Evolutionary conservation across 1,139 yeast species (phyloP), one percentile per base, ranked within the genome.

Genomic region (Yamadazyma diddensiae): DNA sequence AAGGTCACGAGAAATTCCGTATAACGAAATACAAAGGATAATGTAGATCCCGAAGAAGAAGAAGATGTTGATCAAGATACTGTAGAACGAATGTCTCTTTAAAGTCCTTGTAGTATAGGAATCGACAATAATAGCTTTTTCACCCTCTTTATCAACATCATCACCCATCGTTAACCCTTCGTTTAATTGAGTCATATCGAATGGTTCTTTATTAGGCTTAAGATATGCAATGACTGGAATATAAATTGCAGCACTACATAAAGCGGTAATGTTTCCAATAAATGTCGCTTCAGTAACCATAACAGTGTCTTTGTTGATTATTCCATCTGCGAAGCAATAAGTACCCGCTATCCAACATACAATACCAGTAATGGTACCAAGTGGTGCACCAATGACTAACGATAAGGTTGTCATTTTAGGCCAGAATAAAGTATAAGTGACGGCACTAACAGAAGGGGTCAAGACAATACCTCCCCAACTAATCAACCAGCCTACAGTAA

Each of bases 341-440:
- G 49, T 37, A 3, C 42, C 29, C 4, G 66, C 73, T 19, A 73
- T 52, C 81, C 81, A 75, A 25, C 73, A 57, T 6, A 55, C 62
- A 26, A 74, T 42, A 17, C 76, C 77, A 15, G 65, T 52, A 1
- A 53, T 41, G 2, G 78, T 65, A 1, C 77, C 76, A 22, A 71
- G 43, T 5, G 75, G 65, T 3, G 77, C 72, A 3, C 78, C 68
- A 19, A 67, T 48, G 11, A 61, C 37, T 9, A 70, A 66, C 3
- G 73, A 64, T 32, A 49, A 50, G 33, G 50, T 55, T 3, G 74
- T 64, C 35, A 73, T 66, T 23, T 74, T 77, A 28, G 69, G 66
- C 49, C 81, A 77, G 35, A 74, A 74, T 21, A 50, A 52, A 12
- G 64, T 49, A 23, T 54, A 46, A 3, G 53, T 47, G n/a, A 63